Conservation (phyloP, 352 stramenopile species). For the Globisporangium viniferum region DNA sequence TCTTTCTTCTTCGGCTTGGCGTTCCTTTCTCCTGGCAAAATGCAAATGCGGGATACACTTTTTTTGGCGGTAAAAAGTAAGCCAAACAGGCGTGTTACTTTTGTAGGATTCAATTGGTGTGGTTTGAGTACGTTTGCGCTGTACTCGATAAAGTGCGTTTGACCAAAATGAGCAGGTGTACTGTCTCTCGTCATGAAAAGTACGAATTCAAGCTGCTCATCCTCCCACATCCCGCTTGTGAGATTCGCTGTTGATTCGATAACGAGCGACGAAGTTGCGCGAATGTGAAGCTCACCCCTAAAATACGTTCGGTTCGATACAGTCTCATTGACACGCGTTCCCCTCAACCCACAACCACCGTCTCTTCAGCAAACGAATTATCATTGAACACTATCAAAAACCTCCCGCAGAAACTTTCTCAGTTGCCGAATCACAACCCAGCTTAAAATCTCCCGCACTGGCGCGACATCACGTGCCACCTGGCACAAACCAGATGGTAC, state of each 20-base stretch:
- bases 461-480: conserved; percentile 3
- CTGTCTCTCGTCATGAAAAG: neutral
- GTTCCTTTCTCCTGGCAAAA: conserved; percentile 1
- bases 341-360: neutral
- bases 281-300: neutral
- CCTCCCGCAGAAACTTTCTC: neutral
- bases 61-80: neutral
- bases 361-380: neutral
- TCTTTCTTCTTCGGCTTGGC: neutral
- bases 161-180: neutral
- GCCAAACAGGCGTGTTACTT: neutral
- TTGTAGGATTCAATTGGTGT: neutral
- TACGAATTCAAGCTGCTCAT: neutral
- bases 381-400: neutral
- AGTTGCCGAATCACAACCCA: neutral
- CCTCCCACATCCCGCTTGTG: neutral
- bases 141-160: neutral
- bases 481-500: neutral
- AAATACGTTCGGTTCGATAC: conserved; percentile 14
- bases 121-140: neutral
- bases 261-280: neutral
- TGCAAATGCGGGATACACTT: neutral
- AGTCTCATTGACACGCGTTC: conserved; percentile 11
- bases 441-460: neutral
- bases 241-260: conserved; percentile 9